Evolutionary conservation across 176 grass and related monocot species (phyloP), one percentile per base, ranked within the genome.

Genomic region (Chloris gayana): DNA sequence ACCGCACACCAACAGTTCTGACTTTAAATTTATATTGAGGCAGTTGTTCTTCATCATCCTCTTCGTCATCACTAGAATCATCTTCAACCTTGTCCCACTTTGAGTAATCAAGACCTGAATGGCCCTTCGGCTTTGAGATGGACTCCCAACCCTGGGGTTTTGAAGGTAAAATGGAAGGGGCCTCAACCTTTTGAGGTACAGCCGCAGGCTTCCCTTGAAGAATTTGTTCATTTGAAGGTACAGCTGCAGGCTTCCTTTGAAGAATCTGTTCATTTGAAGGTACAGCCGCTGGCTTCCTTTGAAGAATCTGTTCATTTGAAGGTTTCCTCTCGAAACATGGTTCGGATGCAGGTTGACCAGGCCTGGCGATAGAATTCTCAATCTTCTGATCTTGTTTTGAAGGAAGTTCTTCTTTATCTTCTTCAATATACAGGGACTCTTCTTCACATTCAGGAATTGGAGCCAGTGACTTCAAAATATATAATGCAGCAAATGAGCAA

Each of bases 71-170:
- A 71, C 92, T 98, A 0, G 86, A 98, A 76, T 85, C 95, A 58
- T 93, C 88, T 85, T 93, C 83, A 33, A 98, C 90, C 50, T 85
- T 95, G 45, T 98, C 95, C 95, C 95, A 98, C 72, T 93, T 88
- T 1, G 92, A 98, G 77, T 98, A 98, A 81, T 98, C 92, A 74
- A 98, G 90, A 25, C 90, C 82, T 56, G 95, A 91, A 84, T 98
- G 95, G 1, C 92, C 92, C 86, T 98, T 98, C 31, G 90, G 95
- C 87, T 98, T 98, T 63, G 86, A 66, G 3, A 97, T 85, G 44
- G 91, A 50, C 26, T 88, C 87, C 94, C 76, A 92, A 15, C 94
- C 86, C 15, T 88, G 81, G 1, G 66, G 47, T 56, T 91, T 91
- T 33, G 82, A 60, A 58, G 71, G 76, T 54, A 71, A 32, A 68